Conservation (phyloP, 2,329 filamentous ascomycete species). For the Talaromyces sp. region DNA sequence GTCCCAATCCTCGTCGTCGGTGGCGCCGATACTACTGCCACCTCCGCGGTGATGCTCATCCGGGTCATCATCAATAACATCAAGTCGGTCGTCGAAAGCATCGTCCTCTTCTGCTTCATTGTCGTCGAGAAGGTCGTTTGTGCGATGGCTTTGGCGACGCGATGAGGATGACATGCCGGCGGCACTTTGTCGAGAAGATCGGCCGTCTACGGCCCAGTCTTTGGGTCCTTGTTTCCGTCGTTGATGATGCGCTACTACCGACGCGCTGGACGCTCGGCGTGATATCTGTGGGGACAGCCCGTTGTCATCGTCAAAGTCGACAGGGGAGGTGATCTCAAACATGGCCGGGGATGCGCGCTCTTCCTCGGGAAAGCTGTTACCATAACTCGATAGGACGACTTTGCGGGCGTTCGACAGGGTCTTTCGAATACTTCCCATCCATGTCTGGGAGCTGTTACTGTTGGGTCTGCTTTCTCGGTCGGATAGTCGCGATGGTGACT, state of each 20-base stretch:
- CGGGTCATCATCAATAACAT: not conserved
- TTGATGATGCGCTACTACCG: constrained; percentile 42
- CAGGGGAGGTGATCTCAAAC: constrained; percentile 19
- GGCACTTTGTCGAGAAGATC: constrained; percentile 11
- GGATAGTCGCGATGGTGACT: constrained; percentile 20
- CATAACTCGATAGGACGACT: constrained; percentile 13
- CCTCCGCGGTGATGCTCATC: not conserved
- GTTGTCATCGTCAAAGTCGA: constrained; percentile 20
- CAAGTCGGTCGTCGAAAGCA: constrained; percentile 1
- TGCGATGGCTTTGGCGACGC: not conserved
- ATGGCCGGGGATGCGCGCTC: constrained; percentile 9
- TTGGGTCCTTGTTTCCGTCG: constrained; percentile 49
- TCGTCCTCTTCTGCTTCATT: not conserved
- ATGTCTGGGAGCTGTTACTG: constrained; percentile 48
- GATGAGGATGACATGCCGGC: not conserved
- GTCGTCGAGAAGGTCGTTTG: not conserved
- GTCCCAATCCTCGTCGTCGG: constrained; percentile 57
- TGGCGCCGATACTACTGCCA: constrained; percentile 2
- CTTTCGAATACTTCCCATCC: constrained; percentile 66
- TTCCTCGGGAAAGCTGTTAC: not conserved
- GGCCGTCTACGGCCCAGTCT: constrained; percentile 49
- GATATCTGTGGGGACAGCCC: constrained; percentile 33
- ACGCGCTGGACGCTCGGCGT: constrained; percentile 48
- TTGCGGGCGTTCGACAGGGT: constrained; percentile 52
- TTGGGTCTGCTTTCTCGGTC: constrained; percentile 13